A percentile compares a stretch with the other conserved stretches of the same genome.
phyloP scores from a whole-genome alignment of 169 alveolate species.

The Blepharisma undulans region DNA sequence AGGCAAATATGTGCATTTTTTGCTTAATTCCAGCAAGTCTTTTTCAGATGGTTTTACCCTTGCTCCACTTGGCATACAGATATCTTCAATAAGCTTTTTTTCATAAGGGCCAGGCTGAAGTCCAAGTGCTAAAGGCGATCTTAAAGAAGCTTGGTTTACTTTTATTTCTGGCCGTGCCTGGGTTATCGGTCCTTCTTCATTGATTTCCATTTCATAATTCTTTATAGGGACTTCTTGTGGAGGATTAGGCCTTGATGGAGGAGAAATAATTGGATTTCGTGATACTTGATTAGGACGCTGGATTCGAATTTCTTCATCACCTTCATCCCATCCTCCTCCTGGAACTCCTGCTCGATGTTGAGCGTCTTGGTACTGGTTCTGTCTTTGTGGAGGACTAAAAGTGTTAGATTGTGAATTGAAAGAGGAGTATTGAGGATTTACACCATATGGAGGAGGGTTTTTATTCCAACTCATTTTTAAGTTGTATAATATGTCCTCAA shows the following conservation, averaged over 20 bases:
- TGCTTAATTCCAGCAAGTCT: conserved; percentile 3
- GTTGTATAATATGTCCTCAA: not conserved
- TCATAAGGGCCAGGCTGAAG: conserved; percentile 16
- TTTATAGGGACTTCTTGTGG: not conserved
- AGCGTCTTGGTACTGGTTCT: not conserved
- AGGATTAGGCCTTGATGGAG: not conserved
- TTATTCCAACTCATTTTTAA: conserved; percentile 32
- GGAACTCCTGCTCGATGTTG: conserved; percentile 22
- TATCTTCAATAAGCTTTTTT: conserved; percentile 30
- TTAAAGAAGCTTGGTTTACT: not conserved
- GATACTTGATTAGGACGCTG: not conserved
- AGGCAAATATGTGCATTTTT: conserved; percentile 9
- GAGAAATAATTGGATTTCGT: not conserved
- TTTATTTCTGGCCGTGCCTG: not conserved
- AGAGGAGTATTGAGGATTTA: conserved; percentile 33
- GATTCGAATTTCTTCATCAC: not conserved
- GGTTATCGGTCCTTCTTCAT: not conserved
- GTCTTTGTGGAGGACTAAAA: conserved; percentile 7
- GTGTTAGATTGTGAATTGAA: not conserved
- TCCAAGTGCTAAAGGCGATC: not conserved
- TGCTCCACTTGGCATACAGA: conserved; percentile 25
- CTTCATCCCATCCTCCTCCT: conserved; percentile 42
- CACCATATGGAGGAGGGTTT: conserved; percentile 41
- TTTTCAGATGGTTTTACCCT: conserved; percentile 38
- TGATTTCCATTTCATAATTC: not conserved